A percentile compares a stretch with the other conserved stretches of the same genome.
phyloP scores from a whole-genome alignment of 1,284 basidiomycete genomes.

The Fomitiporia mediterranea region DNA sequence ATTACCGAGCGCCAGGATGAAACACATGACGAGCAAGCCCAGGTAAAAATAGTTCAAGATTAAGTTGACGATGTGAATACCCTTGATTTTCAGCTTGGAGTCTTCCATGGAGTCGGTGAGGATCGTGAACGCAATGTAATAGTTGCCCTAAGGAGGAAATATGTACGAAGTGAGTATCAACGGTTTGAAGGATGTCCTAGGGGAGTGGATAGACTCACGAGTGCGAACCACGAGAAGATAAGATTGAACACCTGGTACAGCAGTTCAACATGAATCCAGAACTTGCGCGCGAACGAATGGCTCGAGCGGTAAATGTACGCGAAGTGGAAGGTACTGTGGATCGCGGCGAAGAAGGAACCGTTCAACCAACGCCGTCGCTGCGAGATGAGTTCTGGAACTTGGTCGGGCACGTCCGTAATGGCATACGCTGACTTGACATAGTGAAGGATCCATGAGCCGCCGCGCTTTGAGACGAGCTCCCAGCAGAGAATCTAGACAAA shows the following conservation, averaged over 20 bases:
- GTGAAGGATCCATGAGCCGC: constrained; percentile 84
- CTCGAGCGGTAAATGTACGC: constrained; percentile 89
- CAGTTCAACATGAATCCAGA: constrained; percentile 94
- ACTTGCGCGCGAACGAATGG: constrained; percentile 80
- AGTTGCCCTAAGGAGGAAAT: constrained; percentile 61
- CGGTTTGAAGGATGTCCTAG: neutral
- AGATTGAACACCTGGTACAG: constrained; percentile 89
- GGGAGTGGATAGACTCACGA: constrained; percentile 45
- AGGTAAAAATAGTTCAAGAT: constrained; percentile 86
- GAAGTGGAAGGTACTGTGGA: constrained; percentile 88
- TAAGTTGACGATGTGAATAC: constrained; percentile 70
- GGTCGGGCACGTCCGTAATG: constrained; percentile 88
- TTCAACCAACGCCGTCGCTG: constrained; percentile 96
- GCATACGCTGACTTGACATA: constrained; percentile 93
- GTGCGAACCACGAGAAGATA: constrained; percentile 88
- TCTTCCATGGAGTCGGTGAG: constrained; percentile 71
- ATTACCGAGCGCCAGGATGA: constrained; percentile 88
- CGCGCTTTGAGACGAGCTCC: constrained; percentile 89
- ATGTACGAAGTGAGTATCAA: constrained; percentile 8
- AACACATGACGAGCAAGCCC: constrained; percentile 84
- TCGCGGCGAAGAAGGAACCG: constrained; percentile 94
- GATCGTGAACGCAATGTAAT: constrained; percentile 83
- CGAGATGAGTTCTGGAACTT: constrained; percentile 86
- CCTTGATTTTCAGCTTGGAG: constrained; percentile 48
- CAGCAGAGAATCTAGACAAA: constrained; percentile 75